Conservation (phyloP, 345 rosid species). For the Heritiera littoralis region DNA sequence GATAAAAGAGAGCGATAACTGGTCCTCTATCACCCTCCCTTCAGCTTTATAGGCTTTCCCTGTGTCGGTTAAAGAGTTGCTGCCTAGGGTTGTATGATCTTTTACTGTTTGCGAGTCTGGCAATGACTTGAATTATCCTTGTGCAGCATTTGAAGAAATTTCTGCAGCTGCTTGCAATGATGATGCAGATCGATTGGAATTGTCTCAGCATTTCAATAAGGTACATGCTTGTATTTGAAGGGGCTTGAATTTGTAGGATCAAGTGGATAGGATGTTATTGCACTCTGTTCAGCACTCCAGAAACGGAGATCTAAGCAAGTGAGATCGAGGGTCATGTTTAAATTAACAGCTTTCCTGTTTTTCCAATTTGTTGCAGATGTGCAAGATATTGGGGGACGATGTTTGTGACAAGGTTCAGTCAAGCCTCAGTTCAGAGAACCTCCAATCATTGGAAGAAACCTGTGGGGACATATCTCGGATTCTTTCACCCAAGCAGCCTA, state of each 20-base stretch:
- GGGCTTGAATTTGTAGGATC: too few relatives aligned
- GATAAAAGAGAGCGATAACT: neutral
- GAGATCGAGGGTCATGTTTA: neutral
- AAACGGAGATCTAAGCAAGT: neutral
- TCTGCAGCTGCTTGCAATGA: constrained; percentile 51
- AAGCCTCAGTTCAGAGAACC: constrained; percentile 48
- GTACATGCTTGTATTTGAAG: too few relatives aligned
- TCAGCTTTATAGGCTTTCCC: neutral
- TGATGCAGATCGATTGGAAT: constrained; percentile 53
- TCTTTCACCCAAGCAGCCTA: constrained; percentile 38
- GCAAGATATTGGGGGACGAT: constrained; percentile 54
- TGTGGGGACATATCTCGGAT: constrained; percentile 41
- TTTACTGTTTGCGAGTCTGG: neutral
- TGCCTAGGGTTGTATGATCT: neutral
- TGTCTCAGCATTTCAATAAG: constrained; percentile 41
- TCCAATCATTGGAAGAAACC: constrained; percentile 47
- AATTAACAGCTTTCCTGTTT: constrained; percentile 1
- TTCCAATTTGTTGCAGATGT: constrained; percentile 49
- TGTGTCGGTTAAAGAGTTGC: neutral
- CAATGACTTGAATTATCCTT: constrained; percentile 15
- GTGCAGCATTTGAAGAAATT: constrained; percentile 67
- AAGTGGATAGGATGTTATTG: too few relatives aligned
- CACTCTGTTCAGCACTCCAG: neutral
- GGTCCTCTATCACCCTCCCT: neutral
- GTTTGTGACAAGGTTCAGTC: constrained; percentile 48